These are phyloP conservation scores for Hymenoscyphus infarciens DNA, from an alignment of 2,329 filamentous ascomycete species.

Conservation along the genomic window DNA sequence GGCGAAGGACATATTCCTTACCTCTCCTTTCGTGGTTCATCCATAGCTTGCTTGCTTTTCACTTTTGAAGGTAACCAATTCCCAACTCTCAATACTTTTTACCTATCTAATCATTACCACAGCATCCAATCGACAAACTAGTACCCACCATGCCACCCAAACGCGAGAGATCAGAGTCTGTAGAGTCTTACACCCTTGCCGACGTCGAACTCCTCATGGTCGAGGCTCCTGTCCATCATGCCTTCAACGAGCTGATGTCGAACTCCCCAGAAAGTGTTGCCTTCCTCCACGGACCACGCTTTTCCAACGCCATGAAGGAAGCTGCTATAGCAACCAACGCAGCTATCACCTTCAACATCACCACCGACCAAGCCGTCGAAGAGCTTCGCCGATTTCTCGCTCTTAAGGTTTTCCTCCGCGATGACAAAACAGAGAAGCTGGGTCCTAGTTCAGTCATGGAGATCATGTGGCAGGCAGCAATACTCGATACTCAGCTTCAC, in stretches of 20 bases:
- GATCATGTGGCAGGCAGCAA: neutral
- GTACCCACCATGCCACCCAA: neutral
- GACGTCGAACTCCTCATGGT: neutral
- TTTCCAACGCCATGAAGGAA: neutral
- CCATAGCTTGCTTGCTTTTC: too few species aligned
- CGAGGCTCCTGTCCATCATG: neutral
- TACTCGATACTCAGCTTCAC: neutral
- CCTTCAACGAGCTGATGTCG: neutral
- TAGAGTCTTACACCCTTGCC: neutral
- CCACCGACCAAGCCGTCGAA: neutral
- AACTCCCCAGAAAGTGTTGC: neutral
- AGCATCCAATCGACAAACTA: neutral
- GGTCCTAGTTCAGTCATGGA: neutral
- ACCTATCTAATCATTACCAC: too few species aligned
- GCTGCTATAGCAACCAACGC: neutral
- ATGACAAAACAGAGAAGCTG: slow-evolving; percentile 1
- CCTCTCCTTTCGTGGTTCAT: too few species aligned
- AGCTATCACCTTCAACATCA: neutral
- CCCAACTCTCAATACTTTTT: too few species aligned
- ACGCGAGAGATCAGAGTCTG: neutral
- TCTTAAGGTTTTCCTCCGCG: neutral
- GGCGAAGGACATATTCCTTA: too few species aligned
- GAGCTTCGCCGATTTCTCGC: slow-evolving; percentile 8
- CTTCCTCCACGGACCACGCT: neutral
- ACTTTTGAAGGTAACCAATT: too few species aligned